phyloP scores from a whole-genome alignment of 129 eudicot genomes.

The Deinandra increscens region DNA sequence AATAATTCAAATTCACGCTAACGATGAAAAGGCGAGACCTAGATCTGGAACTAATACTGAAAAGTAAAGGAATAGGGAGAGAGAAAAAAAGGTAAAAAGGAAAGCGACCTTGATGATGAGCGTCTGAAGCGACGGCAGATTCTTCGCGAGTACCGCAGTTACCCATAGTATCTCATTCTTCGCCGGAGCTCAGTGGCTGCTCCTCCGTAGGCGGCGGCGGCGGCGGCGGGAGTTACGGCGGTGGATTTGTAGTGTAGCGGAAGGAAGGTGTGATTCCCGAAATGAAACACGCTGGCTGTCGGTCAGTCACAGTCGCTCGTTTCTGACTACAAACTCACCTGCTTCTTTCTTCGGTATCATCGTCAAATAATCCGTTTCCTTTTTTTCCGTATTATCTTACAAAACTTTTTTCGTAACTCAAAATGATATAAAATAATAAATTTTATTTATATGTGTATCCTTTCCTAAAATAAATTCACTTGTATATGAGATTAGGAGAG shows the following conservation, averaged over 20 bases:
- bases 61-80: not conserved
- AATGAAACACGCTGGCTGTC: conserved; percentile 29
- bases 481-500: too few relatives aligned
- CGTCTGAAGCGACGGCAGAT: conserved; percentile 76
- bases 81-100: not conserved
- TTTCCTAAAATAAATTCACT: too few relatives aligned
- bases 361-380: conserved; percentile 17
- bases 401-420: too few relatives aligned
- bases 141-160: conserved; percentile 97
- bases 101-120: conserved; percentile 93
- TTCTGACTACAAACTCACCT: conserved; percentile 22
- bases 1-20: conserved; percentile 8
- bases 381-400: not conserved
- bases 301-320: conserved; percentile 23
- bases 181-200: conserved; percentile 19
- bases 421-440: not conserved
- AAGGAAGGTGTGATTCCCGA: conserved; percentile 25
- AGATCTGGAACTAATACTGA: conserved; percentile 40
- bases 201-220: conserved; percentile 1
- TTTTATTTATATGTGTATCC: not conserved
- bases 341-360: conserved; percentile 34
- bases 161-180: conserved; percentile 76
- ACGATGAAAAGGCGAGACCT: conserved; percentile 19
- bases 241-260: conserved; percentile 19
- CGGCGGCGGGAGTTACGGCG: not conserved